Conservation (phyloP, 78 protist species). For the Parvularia atlantis region DNA sequence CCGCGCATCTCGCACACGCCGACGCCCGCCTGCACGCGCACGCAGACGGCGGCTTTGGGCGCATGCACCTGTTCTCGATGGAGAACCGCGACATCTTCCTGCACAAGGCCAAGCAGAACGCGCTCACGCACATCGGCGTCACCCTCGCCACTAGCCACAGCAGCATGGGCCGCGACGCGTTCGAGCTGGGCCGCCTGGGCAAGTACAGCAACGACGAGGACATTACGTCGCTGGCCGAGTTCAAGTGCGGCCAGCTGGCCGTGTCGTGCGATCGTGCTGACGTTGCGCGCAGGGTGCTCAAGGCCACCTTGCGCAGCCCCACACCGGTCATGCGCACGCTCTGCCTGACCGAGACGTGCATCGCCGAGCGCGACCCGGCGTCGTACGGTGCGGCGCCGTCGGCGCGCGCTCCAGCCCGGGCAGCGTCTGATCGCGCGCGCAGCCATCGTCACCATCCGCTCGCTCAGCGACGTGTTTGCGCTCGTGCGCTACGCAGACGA, state of each 20-base stretch:
- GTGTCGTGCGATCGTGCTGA: no score
- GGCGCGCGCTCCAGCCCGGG: no score
- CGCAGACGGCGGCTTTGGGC: neutral
- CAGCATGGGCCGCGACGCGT: neutral
- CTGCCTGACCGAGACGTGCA: slow-evolving; percentile 18
- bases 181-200: neutral
- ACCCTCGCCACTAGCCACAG: neutral
- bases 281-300: no score
- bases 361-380: slow-evolving; percentile 50
- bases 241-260: slow-evolving; percentile 6
- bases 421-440: no score
- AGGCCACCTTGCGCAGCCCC: no score
- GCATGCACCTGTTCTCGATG: slow-evolving; percentile 7
- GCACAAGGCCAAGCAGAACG: neutral
- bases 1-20: neutral
- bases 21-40: neutral
- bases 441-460: slow-evolving; percentile 11
- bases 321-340: slow-evolving; percentile 1
- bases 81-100: slow-evolving; percentile 14
- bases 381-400: no score
- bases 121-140: slow-evolving; percentile 8
- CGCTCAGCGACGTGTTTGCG: slow-evolving; percentile 6
- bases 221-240: slow-evolving; percentile 14
- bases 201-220: neutral
- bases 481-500: slow-evolving; percentile 24